These are phyloP conservation scores for Hylodesmum podocarpum DNA, from an alignment of 306 rosid species.

Conservation along the genomic window DNA sequence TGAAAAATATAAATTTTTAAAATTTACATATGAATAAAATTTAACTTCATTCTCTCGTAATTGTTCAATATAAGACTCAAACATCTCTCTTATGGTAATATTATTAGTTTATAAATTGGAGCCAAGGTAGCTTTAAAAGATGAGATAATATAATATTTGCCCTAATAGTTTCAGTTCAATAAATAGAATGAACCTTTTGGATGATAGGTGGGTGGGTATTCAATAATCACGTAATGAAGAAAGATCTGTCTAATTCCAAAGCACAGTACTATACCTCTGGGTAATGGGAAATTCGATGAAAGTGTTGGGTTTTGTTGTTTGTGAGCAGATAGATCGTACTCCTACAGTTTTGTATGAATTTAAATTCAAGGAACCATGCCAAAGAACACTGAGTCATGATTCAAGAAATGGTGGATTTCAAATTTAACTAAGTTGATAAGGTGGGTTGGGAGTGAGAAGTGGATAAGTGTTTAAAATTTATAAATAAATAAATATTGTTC, in stretches of 20 bases:
- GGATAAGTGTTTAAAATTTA: too few species aligned
- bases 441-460: too few species aligned
- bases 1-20: too few species aligned
- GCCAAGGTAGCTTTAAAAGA: too few species aligned
- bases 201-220: neutral
- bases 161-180: neutral
- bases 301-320: neutral
- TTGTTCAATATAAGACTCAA: too few species aligned
- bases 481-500: too few species aligned
- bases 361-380: neutral
- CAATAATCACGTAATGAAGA: slow-evolving; percentile 13
- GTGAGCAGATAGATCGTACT: neutral
- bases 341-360: neutral
- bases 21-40: too few species aligned
- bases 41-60: too few species aligned
- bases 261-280: neutral
- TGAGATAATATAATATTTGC: too few species aligned
- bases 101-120: too few species aligned
- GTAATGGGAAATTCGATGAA: slow-evolving; percentile 23
- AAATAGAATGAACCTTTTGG: neutral
- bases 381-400: neutral
- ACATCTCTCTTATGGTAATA: too few species aligned
- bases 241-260: slow-evolving; percentile 12
- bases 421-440: too few species aligned
- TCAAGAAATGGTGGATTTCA: slow-evolving; percentile 28